Percentiles rank a stretch among this genome's conserved stretches.
These are phyloP conservation scores for Thermomucor indicae-seudaticae DNA, from an alignment of 371 early-diverging fungal species.

Conservation along the genomic window DNA sequence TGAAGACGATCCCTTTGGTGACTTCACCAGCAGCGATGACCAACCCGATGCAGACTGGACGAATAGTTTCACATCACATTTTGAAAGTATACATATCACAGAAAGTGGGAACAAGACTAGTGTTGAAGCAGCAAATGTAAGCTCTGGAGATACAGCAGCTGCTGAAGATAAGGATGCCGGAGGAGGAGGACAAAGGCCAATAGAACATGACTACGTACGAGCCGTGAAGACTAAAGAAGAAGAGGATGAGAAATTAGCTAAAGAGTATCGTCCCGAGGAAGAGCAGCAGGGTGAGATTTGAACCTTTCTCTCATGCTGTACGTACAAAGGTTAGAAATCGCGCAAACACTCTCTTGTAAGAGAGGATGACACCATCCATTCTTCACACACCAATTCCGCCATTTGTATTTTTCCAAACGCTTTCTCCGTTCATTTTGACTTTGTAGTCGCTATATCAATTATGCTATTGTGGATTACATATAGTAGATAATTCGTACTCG, in stretches of 20 bases:
- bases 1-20: slow-evolving; percentile 39
- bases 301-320: no score
- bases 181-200: background rate
- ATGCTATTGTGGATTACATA: slow-evolving; percentile 8
- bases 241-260: slow-evolving; percentile 11
- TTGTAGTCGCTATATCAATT: slow-evolving; percentile 4
- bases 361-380: no score
- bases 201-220: slow-evolving; percentile 17
- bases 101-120: background rate
- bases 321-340: no score
- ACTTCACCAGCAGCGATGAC: slow-evolving; percentile 22
- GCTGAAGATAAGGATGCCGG: background rate
- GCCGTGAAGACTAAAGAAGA: slow-evolving; percentile 26
- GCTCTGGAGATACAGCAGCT: background rate
- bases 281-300: slow-evolving; percentile 29
- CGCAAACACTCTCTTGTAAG: no score
- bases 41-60: slow-evolving; percentile 6
- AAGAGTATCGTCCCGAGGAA: slow-evolving; percentile 23
- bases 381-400: background rate
- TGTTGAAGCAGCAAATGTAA: no score
- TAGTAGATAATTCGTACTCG: slow-evolving; percentile 3
- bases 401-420: background rate
- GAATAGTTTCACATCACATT: slow-evolving; percentile 6
- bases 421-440: background rate
- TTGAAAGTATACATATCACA: slow-evolving; percentile 11